Percentiles rank a stretch among this genome's conserved stretches.
These are phyloP conservation scores for Nakaseomyces kungkrabaensis DNA, from an alignment of 1,139 yeast species.

Conservation along the genomic window DNA sequence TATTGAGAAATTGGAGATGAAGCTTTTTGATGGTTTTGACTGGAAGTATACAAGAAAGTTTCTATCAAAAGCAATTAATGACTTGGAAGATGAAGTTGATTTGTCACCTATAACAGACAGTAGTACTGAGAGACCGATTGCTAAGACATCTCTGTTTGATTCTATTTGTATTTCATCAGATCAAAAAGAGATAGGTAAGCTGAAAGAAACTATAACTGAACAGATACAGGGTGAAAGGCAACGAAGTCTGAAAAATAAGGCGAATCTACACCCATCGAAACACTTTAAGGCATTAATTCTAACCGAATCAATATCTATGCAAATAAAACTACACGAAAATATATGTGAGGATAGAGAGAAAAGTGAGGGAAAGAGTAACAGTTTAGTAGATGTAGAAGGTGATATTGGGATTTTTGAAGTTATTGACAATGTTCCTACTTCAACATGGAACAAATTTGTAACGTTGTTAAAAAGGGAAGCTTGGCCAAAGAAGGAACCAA, in stretches of 20 bases:
- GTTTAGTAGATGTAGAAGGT: slow-evolving; percentile 39
- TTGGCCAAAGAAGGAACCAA: slow-evolving; percentile 40
- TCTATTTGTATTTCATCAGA: slow-evolving; percentile 23
- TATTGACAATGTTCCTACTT: slow-evolving; percentile 71
- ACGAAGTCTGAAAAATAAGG: slow-evolving; percentile 28
- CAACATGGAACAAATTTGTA: slow-evolving; percentile 84
- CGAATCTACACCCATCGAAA: slow-evolving; percentile 56
- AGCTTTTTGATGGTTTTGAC: slow-evolving; percentile 83
- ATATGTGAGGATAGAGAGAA: slow-evolving; percentile 35
- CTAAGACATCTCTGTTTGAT: slow-evolving; percentile 19
- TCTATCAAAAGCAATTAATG: slow-evolving; percentile 48
- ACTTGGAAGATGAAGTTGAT: slow-evolving; percentile 15
- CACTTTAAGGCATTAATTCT: slow-evolving; percentile 53
- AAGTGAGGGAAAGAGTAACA: slow-evolving; percentile 33
- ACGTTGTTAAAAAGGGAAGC: slow-evolving; percentile 57
- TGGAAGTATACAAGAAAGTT: slow-evolving; percentile 72
- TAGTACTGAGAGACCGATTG: slow-evolving; percentile 9
- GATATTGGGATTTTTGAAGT: slow-evolving; percentile 48
- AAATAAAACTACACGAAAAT: slow-evolving; percentile 37
- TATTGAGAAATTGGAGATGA: slow-evolving; percentile 38
- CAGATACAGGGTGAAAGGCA: background rate
- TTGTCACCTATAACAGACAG: slow-evolving; percentile 16
- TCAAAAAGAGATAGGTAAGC: slow-evolving; percentile 10
- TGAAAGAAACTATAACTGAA: slow-evolving; percentile 16
- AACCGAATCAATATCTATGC: slow-evolving; percentile 42